Conservation (phyloP, 2,329 filamentous ascomycete genomes). For the Trichoderma polysporum region DNA sequence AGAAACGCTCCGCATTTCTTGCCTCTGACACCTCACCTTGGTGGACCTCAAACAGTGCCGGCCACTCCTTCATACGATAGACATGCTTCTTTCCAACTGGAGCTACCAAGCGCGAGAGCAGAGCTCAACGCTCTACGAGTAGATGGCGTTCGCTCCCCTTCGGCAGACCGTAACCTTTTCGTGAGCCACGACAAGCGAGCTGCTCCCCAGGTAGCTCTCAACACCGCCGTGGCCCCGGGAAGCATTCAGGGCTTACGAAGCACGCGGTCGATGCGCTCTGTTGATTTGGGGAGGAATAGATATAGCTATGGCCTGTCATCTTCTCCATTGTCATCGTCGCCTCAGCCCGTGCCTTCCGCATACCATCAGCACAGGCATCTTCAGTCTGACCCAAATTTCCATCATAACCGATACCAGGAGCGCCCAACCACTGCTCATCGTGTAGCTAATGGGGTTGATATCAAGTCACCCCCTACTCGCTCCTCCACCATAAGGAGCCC, state of each 20-base stretch:
- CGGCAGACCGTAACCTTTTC: slow-evolving; percentile 62
- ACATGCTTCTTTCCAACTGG: slow-evolving; percentile 41
- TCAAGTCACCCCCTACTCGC: slow-evolving; percentile 6
- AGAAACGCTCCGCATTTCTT: slow-evolving; percentile 46
- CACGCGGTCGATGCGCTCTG: slow-evolving; percentile 48
- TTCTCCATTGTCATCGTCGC: slow-evolving; percentile 41
- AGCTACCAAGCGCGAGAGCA: slow-evolving; percentile 42
- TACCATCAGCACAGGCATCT: slow-evolving; percentile 37
- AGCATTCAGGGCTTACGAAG: slow-evolving; percentile 50
- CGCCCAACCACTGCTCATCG: slow-evolving; percentile 51
- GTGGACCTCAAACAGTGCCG: slow-evolving; percentile 33
- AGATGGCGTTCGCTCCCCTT: slow-evolving; percentile 56
- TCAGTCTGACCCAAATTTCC: slow-evolving; percentile 46
- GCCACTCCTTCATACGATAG: slow-evolving; percentile 39
- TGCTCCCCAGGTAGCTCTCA: slow-evolving; percentile 63
- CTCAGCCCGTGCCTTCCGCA: slow-evolving; percentile 38
- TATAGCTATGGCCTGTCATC: slow-evolving; percentile 35
- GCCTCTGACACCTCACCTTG: slow-evolving; percentile 34
- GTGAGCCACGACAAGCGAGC: slow-evolving; percentile 62
- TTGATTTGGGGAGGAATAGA: slow-evolving; percentile 38
- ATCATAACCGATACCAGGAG: slow-evolving; percentile 40
- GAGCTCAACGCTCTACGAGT: slow-evolving; percentile 31
- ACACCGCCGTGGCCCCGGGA: slow-evolving; percentile 61
- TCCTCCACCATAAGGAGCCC: slow-evolving; percentile 5
- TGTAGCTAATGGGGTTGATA: slow-evolving; percentile 26